Percentiles rank a stretch among this genome's conserved stretches.
Evolutionary conservation across 441 rosid genomes (phyloP).

Genomic region (Pelargonium cotyledonis): DNA sequence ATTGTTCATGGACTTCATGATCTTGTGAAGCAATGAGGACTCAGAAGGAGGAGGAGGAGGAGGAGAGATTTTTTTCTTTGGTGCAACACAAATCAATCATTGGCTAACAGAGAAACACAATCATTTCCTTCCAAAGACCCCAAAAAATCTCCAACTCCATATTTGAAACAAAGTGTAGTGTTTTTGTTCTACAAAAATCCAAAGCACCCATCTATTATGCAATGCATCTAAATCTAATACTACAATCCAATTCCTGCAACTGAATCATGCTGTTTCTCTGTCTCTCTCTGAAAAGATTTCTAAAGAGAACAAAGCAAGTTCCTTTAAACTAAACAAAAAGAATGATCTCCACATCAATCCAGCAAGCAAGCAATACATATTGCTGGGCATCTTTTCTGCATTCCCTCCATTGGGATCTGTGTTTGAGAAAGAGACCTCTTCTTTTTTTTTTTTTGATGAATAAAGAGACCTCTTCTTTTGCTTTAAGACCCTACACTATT

Average conservation of each 20-base stretch:
- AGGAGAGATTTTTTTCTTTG: background rate
- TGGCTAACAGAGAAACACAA: constrained; percentile 34
- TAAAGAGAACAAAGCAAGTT: constrained; percentile 34
- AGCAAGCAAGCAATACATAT: constrained; percentile 37
- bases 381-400: constrained; percentile 41
- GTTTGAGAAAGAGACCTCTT: constrained; percentile 21
- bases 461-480: no score
- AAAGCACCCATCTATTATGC: background rate
- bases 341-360: constrained; percentile 34
- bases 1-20: constrained; percentile 56
- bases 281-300: constrained; percentile 23
- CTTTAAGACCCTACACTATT: background rate
- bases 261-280: constrained; percentile 1
- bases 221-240: background rate
- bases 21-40: constrained; percentile 22
- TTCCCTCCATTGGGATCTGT: constrained; percentile 90
- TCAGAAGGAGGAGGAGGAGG: background rate
- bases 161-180: no score
- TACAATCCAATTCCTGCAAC: background rate
- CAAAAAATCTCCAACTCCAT: no score
- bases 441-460: no score
- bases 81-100: constrained; percentile 44
- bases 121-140: background rate
- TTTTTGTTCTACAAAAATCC: background rate
- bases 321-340: constrained; percentile 66